These are phyloP conservation scores for Amaranthus hypochondriacus DNA, from an alignment of 148 eudicot genomes.

Conservation along the genomic window DNA sequence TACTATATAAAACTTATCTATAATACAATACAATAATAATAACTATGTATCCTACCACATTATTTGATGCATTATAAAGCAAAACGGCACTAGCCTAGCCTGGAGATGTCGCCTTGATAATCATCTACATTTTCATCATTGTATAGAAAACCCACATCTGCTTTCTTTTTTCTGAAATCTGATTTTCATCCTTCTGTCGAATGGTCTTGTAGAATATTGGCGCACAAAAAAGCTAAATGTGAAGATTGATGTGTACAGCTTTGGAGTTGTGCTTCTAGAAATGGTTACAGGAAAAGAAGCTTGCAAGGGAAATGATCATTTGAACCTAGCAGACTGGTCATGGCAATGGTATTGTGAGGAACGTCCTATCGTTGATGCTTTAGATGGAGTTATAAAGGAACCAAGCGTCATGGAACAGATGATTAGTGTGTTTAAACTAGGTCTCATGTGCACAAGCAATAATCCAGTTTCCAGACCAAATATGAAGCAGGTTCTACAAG, in stretches of 20 bases:
- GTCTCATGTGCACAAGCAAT: slow-evolving; percentile 46
- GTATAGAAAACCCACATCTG: too few relatives aligned
- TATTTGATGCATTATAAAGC: slow-evolving; percentile 32
- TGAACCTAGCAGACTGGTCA: slow-evolving; percentile 62
- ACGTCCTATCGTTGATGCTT: slow-evolving; percentile 27
- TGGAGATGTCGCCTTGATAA: too few relatives aligned
- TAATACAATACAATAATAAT: too few relatives aligned
- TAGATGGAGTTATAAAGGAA: slow-evolving; percentile 40
- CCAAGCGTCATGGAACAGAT: slow-evolving; percentile 37
- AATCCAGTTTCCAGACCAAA: slow-evolving; percentile 48
- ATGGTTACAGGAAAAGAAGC: background rate
- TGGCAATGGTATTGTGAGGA: slow-evolving; percentile 46
- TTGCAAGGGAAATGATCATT: slow-evolving; percentile 4
- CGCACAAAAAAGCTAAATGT: too few relatives aligned
- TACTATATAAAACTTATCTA: too few relatives aligned
- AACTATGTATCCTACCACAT: slow-evolving; percentile 29
- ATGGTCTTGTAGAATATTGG: too few relatives aligned
- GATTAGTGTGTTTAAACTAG: slow-evolving; percentile 42
- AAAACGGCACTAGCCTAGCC: too few relatives aligned
- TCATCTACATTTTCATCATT: too few relatives aligned
- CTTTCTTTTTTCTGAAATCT: too few relatives aligned
- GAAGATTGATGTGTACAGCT: too few relatives aligned
- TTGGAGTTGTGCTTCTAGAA: too few relatives aligned
- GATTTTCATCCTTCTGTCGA: too few relatives aligned
- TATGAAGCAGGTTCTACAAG: slow-evolving; percentile 52